phyloP scores from a whole-genome alignment of 2,329 filamentous ascomycete species.

The Ascochyta koolunga region DNA sequence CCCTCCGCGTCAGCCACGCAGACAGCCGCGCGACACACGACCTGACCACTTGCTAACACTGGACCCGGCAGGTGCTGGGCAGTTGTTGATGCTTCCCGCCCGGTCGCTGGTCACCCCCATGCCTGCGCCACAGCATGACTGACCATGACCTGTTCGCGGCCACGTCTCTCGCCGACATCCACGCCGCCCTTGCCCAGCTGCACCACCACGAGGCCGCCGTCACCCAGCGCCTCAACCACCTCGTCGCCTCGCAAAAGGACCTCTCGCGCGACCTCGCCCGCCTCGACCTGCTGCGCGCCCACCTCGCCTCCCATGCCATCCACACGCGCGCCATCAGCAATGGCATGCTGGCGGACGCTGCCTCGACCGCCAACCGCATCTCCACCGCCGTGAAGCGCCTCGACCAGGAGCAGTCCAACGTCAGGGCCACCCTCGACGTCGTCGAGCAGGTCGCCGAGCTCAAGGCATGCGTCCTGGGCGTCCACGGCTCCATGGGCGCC shows the following conservation, averaged over 20 bases:
- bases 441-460: constrained; percentile 97
- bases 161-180: constrained; percentile 78
- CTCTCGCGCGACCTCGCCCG: constrained; percentile 85
- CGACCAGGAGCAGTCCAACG: constrained; percentile 88
- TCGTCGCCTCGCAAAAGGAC: constrained; percentile 83
- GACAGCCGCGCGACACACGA: background rate
- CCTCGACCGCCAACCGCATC: constrained; percentile 82
- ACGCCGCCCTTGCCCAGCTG: constrained; percentile 74
- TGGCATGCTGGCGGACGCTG: constrained; percentile 87
- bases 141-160: constrained; percentile 63
- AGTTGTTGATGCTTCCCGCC: no score
- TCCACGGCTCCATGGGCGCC: constrained; percentile 94
- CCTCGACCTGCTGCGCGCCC: constrained; percentile 86
- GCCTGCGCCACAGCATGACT: constrained; percentile 3
- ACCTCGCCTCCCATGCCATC: constrained; percentile 84
- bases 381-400: constrained; percentile 85
- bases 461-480: constrained; percentile 93
- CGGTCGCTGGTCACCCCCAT: constrained; percentile 2
- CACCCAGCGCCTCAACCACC: constrained; percentile 73
- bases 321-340: constrained; percentile 83
- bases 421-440: constrained; percentile 87
- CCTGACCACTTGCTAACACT: no score
- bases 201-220: constrained; percentile 77
- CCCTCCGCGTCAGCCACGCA: constrained; percentile 1
- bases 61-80: no score